Evolutionary conservation across 2,329 filamentous ascomycete species (phyloP), one percentile per base, ranked within the genome.

Genomic region (Aspergillus novofumigatus): DNA sequence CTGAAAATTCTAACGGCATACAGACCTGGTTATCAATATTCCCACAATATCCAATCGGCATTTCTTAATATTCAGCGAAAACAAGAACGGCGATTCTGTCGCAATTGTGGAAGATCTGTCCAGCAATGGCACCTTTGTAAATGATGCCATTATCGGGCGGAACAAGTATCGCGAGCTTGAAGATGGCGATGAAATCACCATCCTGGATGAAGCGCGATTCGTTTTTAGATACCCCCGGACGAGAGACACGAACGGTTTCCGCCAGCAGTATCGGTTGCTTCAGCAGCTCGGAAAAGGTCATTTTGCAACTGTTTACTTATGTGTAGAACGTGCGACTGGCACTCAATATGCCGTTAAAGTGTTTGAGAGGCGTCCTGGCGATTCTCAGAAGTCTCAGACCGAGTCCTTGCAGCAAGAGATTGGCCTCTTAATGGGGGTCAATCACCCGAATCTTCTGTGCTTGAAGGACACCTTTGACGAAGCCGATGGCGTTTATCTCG

Each of bases 401-500:
- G 91, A 96, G 58, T 88, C 91, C 2, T 76, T 97, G 49, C 91
- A 97, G 71, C 92, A 97, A 72, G 95, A 99, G 73, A 96, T 99
- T 70, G 93, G 91, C 23, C 91, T 99, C 17, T 78, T 99, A 59
- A 97, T 96, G 92, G 86, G 92, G n/a, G 91, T 99, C 59, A 96
- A 90, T 70, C 94, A 99, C 73, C 90, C 92, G 3, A 94, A 95
- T 64, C 83, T 99, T 53, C 81, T 99, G 14, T 97, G 92, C 71
- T 80, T 99, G 55, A 97, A 96, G 73, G 92, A 96, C 64, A 96
- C 92, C 0, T 99, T 96, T 71, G 90, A 96, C 68, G 94, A 99
- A 72, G 83, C 83, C 51, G 91, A 94, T 64, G 91, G 90, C 1
- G 91, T 97, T 21, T 97, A 96, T 71, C 80, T 99, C 45, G 88